phyloP scores from a whole-genome alignment of 148 eudicot species.

The Silene uniflora region DNA sequence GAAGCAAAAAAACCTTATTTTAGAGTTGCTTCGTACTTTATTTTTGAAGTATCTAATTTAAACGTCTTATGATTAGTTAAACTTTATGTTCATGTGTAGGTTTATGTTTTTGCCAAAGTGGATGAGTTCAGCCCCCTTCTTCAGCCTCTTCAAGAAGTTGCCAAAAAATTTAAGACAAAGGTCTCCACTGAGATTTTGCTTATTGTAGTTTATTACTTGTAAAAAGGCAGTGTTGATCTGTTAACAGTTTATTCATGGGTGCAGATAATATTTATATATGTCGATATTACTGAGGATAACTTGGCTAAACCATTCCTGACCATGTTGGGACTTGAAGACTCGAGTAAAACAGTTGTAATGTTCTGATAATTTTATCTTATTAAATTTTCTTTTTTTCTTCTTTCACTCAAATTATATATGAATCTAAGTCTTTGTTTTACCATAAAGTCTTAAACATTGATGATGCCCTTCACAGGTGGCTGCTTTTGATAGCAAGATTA shows the following conservation, averaged over 20 bases:
- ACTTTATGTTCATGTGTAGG: conserved; percentile 33
- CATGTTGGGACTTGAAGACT: conserved; percentile 78
- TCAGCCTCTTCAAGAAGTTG: conserved; percentile 64
- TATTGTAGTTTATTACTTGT: background rate
- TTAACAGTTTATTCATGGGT: conserved; percentile 13
- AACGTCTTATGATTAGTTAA: conserved; percentile 18
- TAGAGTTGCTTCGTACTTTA: background rate
- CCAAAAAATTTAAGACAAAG: conserved; percentile 74
- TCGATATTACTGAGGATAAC: conserved; percentile 69
- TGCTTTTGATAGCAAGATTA: conserved; percentile 79
- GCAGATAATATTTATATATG: conserved; percentile 71
- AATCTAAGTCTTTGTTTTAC: background rate
- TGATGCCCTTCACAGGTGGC: conserved; percentile 45
- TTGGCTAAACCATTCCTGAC: conserved; percentile 90
- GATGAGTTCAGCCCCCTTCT: conserved; percentile 59
- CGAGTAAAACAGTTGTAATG: conserved; percentile 69
- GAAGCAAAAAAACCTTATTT: background rate
- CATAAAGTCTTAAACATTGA: background rate
- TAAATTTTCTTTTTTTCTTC: background rate
- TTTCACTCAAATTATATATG: background rate
- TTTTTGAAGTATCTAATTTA: background rate
- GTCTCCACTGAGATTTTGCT: conserved; percentile 27
- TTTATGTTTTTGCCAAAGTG: conserved; percentile 68
- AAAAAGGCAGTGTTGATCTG: background rate
- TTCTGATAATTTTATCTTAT: conserved; percentile 1